Base-by-base conservation (phyloP, 1,139 yeast genomes). In the Schwanniomyces etchellsii region DNA sequence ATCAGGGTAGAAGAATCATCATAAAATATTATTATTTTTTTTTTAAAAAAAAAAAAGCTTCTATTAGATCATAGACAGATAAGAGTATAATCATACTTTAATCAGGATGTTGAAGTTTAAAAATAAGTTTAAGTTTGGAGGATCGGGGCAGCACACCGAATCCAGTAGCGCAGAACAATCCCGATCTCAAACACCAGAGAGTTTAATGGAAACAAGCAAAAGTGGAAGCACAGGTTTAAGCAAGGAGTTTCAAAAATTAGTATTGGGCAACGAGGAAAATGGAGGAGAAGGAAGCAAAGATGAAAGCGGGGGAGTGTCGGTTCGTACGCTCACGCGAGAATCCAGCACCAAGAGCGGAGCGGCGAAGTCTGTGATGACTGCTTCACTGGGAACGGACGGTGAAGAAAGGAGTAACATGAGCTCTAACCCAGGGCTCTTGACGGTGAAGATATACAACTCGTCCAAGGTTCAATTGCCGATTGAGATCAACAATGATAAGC, bases 361-460 rank as follows among this genome's bases (percentile, higher is more conserved):
- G 7, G 6, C 11, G 13, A 10, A 23, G 13, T n/a, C 25, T 7
- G 21, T 18, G n/a, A n/a, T 7, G n/a, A 7, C 21, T 18, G 13
- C 44, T 46, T 26, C 21, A 20, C n/a, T n/a, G n/a, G 25, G 21
- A 25, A 10, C 13, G 17, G 14, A 17, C 24, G 23, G 32, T 14
- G 10, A 23, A 22, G 14, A 34, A 37, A 23, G 30, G 37, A 12
- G 36, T 50, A n/a, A 42, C 52, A 11, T 23, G 25, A 23, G 14
- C 7, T 24, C 22, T 20, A 18, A 57, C 31, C 91, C 93, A 0
- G 94, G 93, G 0, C 55, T 82, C 17, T 63, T 83, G 33, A 78
- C 84, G 0, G 81, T 83, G 16, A 79, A 81, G 40, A 69, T 83
- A 20, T 78, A 81, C 48, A 69, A 71, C 23, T 81, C 85, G 5